Evolutionary conservation across 768 basidiomycete species (phyloP).

Genomic region (Leccinum disarticulatum): DNA sequence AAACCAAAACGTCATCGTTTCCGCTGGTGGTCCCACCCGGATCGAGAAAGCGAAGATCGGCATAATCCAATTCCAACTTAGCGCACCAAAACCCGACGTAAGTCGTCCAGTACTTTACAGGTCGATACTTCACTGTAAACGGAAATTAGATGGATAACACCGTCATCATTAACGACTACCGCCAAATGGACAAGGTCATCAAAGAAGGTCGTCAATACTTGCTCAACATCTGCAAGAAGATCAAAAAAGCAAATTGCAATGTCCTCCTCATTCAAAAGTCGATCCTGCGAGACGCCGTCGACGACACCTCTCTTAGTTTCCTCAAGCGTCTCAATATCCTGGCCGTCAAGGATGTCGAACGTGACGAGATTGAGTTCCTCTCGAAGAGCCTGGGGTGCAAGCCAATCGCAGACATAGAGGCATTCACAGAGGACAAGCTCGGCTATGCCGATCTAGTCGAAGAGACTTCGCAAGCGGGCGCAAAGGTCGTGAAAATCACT

Average conservation of each 20-base stretch:
- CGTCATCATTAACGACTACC: slow-evolving; percentile 98
- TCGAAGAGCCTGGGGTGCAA: slow-evolving; percentile 93
- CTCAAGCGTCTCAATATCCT: slow-evolving; percentile 95
- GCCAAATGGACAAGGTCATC: slow-evolving; percentile 99
- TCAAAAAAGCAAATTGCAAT: slow-evolving; percentile 99
- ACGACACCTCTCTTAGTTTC: slow-evolving; percentile 96
- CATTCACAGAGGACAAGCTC: slow-evolving; percentile 96
- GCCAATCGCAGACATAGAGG: slow-evolving; percentile 95
- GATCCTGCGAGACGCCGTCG: slow-evolving; percentile 98
- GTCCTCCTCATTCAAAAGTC: slow-evolving; percentile 99
- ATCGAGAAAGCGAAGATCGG: slow-evolving; percentile 99
- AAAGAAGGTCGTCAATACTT: slow-evolving; percentile 99
- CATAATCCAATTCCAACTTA: slow-evolving; percentile 97
- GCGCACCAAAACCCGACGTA: slow-evolving; percentile 96
- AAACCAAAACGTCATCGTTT: slow-evolving; percentile 88
- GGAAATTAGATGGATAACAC: slow-evolving; percentile 94
- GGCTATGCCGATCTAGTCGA: slow-evolving; percentile 96
- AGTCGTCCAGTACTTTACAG: slow-evolving; percentile 26
- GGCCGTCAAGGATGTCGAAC: slow-evolving; percentile 95
- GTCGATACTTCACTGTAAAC: not conserved
- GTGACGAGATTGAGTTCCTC: slow-evolving; percentile 98
- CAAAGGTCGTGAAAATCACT: slow-evolving; percentile 91
- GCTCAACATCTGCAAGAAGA: slow-evolving; percentile 97
- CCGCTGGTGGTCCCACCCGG: slow-evolving; percentile 90
- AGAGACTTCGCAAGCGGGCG: slow-evolving; percentile 76